Percentiles rank a stretch among this genome's conserved stretches.
These are phyloP conservation scores for Candida oleophila DNA, from an alignment of 805 yeast genomes.

Conservation along the genomic window DNA sequence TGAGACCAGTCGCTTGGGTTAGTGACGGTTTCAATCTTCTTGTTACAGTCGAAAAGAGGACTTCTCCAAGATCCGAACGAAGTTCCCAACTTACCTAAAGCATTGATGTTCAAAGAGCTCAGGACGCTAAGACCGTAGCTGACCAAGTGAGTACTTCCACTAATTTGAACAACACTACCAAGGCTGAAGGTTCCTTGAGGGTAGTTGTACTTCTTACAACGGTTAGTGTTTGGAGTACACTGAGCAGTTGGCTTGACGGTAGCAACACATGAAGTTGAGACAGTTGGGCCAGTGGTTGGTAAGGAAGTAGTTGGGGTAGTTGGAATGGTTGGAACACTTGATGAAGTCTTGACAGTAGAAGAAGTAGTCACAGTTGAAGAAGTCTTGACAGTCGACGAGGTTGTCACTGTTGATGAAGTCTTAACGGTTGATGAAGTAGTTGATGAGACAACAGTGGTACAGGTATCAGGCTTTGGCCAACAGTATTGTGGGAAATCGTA, in stretches of 20 bases:
- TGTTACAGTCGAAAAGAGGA: neutral
- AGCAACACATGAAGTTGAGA: neutral
- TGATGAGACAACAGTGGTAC: neutral
- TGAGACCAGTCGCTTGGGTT: neutral
- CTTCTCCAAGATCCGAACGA: neutral
- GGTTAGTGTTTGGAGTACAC: neutral
- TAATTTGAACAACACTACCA: neutral
- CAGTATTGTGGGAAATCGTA: conserved; percentile 4
- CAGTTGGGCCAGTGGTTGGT: neutral
- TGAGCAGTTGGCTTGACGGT: neutral
- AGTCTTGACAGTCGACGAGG: neutral
- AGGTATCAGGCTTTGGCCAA: conserved; percentile 3
- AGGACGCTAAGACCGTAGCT: neutral
- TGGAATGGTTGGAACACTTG: neutral
- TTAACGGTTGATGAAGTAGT: neutral
- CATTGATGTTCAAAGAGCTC: neutral
- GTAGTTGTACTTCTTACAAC: neutral
- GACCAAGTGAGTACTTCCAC: neutral
- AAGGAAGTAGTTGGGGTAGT: neutral
- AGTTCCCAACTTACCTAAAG: neutral
- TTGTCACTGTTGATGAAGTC: neutral
- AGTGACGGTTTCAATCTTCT: neutral
- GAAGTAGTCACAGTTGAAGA: neutral
- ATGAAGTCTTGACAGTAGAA: neutral
- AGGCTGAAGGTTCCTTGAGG: neutral